These are phyloP conservation scores for Candolleomyces aberdarensis DNA, from an alignment of 768 basidiomycete species.

Conservation along the genomic window DNA sequence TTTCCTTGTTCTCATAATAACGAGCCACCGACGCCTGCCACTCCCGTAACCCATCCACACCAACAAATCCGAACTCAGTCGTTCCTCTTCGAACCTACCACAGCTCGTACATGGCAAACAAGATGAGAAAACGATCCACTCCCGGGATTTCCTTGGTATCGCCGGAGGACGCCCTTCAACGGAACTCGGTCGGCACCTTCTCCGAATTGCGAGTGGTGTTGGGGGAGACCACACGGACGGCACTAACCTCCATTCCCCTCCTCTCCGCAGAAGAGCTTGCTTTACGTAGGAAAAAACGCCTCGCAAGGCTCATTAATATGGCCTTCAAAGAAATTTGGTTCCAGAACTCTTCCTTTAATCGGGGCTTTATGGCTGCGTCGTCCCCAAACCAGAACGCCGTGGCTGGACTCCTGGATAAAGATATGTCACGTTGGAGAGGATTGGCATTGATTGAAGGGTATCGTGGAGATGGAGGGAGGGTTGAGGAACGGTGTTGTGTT, in stretches of 20 bases:
- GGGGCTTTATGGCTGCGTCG: conserved; percentile 22
- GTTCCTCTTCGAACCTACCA: conserved; percentile 66
- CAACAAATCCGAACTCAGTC: conserved; percentile 22
- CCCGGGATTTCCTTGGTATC: conserved; percentile 52
- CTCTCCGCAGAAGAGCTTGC: conserved; percentile 5
- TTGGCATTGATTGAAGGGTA: conserved; percentile 98
- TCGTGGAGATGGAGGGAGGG: conserved; percentile 94
- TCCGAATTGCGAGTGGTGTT: conserved; percentile 92
- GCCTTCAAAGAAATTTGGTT: not conserved
- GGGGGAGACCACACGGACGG: conserved; percentile 54
- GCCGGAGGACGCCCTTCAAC: conserved; percentile 43
- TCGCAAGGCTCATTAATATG: conserved; percentile 3
- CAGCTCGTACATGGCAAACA: conserved; percentile 74
- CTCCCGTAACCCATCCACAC: not conserved
- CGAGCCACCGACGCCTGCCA: not conserved
- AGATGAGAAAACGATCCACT: conserved; percentile 48
- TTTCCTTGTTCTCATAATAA: not conserved
- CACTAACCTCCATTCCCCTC: conserved; percentile 20
- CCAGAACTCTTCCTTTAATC: conserved; percentile 1
- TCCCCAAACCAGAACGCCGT: conserved; percentile 57
- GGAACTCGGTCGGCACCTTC: conserved; percentile 73
- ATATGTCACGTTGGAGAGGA: conserved; percentile 97
- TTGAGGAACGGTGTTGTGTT: conserved; percentile 89
- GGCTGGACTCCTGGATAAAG: conserved; percentile 84
- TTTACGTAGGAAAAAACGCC: conserved; percentile 8